Evolutionary conservation across 768 basidiomycete genomes (phyloP), one percentile per base, ranked within the genome.

Genomic region (Tricholoma bakamatsutake): DNA sequence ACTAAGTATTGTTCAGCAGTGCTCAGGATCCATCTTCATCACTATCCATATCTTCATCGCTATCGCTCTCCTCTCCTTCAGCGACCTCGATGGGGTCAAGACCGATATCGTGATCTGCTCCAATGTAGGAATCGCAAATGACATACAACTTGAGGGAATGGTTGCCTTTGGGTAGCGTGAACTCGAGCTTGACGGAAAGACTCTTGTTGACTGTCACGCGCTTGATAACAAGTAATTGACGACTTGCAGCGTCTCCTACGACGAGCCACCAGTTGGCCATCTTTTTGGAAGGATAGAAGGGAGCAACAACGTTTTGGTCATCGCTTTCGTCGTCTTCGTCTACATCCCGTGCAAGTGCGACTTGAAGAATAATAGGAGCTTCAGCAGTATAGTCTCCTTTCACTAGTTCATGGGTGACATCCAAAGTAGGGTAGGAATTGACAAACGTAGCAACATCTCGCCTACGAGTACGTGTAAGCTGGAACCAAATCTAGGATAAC

Each of bases 181-280:
- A 89, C 68, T 98, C 93, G 42, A 99, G 82, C 65, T 93, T 93
- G 58, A 90, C 87, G 15, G 76, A 74, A n/a, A 98, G 80, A 61
- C 69, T 86, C 75, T 80, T 95, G 83, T 78, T 90, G 78, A 93
- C 82, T 0, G 96, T 96, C 30, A 98, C 91, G 42, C 87, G 87
- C 76, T 97, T 96, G 73, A 85, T 76, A 72, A 91, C 76, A 4
- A 93, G 85, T 11, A 99, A 76, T 62, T 93, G 88, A 35, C 85
- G 82, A n/a, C 82, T 85, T 33, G 75, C 75, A 5, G 87, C 78
- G 52, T 95, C 90, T n/a, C 93, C 93, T 11, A 98, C 79, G 47
- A 98, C 94, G 33, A 98, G 80, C 95, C 95, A 98, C 96, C 95
- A 98, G 64, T 93, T 94, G 55, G 90, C 84, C 70, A 93, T 82